These are phyloP conservation scores for Chrysosporium queenslandicum DNA, from an alignment of 2,329 filamentous ascomycete genomes.

Conservation along the genomic window DNA sequence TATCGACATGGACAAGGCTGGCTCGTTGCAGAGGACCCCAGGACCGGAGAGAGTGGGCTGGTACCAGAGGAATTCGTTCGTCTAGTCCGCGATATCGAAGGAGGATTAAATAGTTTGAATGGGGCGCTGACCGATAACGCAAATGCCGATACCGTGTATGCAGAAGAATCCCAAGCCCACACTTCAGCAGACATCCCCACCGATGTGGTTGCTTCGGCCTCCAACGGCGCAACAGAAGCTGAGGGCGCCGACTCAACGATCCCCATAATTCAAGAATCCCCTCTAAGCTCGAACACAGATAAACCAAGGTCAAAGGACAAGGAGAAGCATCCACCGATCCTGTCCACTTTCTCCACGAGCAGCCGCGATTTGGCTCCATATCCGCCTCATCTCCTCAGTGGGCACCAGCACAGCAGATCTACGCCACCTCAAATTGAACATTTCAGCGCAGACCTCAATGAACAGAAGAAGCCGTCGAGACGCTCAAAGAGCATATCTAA, in stretches of 20 bases:
- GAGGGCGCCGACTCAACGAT: background rate
- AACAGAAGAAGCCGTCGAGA: constrained; percentile 3
- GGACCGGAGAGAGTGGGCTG: constrained; percentile 83
- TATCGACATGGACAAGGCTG: constrained; percentile 95
- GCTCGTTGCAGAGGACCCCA: constrained; percentile 92
- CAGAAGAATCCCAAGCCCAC: constrained; percentile 26
- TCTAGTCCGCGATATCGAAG: constrained; percentile 83
- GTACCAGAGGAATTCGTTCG: constrained; percentile 96
- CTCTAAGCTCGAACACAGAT: constrained; percentile 6
- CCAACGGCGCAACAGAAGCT: background rate
- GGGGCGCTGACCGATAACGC: constrained; percentile 41
- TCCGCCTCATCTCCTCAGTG: constrained; percentile 33
- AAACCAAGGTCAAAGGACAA: constrained; percentile 13
- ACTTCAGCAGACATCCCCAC: constrained; percentile 9
- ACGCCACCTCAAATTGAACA: constrained; percentile 23
- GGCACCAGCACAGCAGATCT: constrained; percentile 20
- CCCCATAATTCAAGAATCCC: background rate
- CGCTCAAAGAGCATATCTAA: constrained; percentile 18
- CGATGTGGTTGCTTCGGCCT: background rate
- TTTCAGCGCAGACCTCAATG: constrained; percentile 17
- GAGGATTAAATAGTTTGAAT: constrained; percentile 63
- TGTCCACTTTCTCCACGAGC: constrained; percentile 44
- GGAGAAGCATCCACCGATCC: constrained; percentile 37
- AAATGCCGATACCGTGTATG: constrained; percentile 16
- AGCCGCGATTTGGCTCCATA: constrained; percentile 42